Base-by-base conservation (phyloP, 2,329 filamentous ascomycete species). In the Fusarium oligoseptatum region DNA sequence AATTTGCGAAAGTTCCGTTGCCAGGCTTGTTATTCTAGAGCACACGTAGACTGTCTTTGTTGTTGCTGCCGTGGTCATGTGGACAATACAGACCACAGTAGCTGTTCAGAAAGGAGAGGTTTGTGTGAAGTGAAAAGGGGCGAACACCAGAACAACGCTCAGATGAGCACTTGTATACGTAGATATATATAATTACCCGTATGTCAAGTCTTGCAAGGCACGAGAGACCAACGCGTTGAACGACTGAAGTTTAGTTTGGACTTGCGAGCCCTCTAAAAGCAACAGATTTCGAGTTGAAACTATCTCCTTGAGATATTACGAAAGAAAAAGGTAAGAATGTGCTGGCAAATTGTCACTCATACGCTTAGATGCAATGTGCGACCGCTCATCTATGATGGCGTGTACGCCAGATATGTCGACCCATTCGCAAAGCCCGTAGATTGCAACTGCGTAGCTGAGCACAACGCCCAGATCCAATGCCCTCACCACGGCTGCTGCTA, bases 281-380 rank as follows among this genome's bases (percentile, higher is more conserved):
- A 22, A 52, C 12, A 41, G 62, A 12, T 17, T 24, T 34, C 50
- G 27, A 55, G 11, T 32, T 55, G 11, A n/a, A 32, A 20, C 50
- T 5, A 34, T 20, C 48, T 8, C 14, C 8, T 24, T 36, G 67
- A 41, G 3, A 24, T 22, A 15, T 24, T 36, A 36, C 22, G 17
- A 15, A 39, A 11, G 14, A 27, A 57, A n/a, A 3, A 32, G 27
- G 6, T 14, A 34, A 61, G 29, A 55, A 80, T 79, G 78, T 80
- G 78, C 41, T 78, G 77, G 41, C 72, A 67, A n/a, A 67, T 77
- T 22, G 29, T 75, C 57, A 77, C 72, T 5, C 81, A 82, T 67
- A 78, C 68, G 3, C 70, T 81, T 56, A 55, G 64, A 14, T 82
- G 81, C 76, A 80, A 82, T 60, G 61, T 72, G 37, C 77, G 81